Evolutionary conservation across 2,329 filamentous ascomycete species (phyloP).

Genomic region (Westerdykella sp.): DNA sequence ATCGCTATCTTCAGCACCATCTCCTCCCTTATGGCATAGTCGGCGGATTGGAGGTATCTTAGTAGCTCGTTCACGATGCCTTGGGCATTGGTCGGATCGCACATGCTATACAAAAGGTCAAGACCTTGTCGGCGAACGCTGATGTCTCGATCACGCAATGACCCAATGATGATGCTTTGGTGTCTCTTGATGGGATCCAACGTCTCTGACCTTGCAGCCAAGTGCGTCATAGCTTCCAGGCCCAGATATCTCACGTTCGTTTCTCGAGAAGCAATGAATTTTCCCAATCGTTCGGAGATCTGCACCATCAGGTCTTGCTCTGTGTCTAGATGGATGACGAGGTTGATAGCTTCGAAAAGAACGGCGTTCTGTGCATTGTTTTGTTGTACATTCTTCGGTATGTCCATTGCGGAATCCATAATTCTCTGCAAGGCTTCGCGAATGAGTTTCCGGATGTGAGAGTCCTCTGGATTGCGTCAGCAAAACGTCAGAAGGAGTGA

Average conservation of each 20-base stretch:
- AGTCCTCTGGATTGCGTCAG: constrained; percentile 61
- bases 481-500: constrained; percentile 4
- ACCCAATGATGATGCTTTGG: constrained; percentile 91
- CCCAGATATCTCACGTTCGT: constrained; percentile 97
- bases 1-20: constrained; percentile 99
- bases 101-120: constrained; percentile 98
- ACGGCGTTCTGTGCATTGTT: constrained; percentile 99
- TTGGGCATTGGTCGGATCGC: constrained; percentile 88
- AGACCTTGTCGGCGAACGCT: constrained; percentile 93
- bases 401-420: constrained; percentile 82
- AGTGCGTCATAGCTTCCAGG: constrained; percentile 94
- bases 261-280: constrained; percentile 93
- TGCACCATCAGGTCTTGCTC: constrained; percentile 94
- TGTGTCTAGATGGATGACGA: constrained; percentile 95
- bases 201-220: constrained; percentile 88
- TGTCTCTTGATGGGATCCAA: constrained; percentile 97
- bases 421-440: constrained; percentile 88
- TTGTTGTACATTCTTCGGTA: constrained; percentile 97
- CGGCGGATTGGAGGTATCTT: constrained; percentile 90
- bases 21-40: constrained; percentile 96
- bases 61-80: constrained; percentile 90
- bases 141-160: constrained; percentile 90
- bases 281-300: constrained; percentile 82
- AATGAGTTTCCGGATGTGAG: constrained; percentile 84
- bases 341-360: constrained; percentile 95